Evolutionary conservation across 768 basidiomycete species (phyloP).

Genomic region (Boletus sp.): DNA sequence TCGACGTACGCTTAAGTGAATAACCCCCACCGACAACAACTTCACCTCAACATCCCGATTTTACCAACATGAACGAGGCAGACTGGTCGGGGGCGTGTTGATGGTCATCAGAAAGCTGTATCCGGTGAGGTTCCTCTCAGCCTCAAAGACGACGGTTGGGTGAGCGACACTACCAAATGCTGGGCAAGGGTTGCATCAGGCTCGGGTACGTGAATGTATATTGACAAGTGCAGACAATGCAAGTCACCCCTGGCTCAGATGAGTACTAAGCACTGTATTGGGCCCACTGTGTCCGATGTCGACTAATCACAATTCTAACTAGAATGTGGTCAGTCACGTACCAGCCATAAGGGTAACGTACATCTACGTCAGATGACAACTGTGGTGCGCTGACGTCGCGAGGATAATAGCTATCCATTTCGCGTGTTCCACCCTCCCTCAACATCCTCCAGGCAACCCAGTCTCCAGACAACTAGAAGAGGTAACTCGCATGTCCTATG

Average conservation of each 20-base stretch:
- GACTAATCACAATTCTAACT: neutral
- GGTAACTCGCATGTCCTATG: no score
- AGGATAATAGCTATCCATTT: neutral
- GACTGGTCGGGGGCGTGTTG: neutral
- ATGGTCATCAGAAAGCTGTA: neutral
- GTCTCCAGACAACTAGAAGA: no score
- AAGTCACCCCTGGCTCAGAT: neutral
- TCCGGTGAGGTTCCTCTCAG: neutral
- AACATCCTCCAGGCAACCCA: no score
- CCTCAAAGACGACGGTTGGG: neutral
- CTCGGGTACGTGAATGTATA: neutral
- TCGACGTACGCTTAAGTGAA: neutral
- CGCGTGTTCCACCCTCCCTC: neutral
- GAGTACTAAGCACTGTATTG: no score
- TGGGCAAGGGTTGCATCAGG: neutral
- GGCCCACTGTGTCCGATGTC: no score
- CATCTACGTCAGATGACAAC: neutral
- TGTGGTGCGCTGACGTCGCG: neutral
- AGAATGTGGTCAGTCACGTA: neutral
- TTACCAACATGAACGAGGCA: neutral
- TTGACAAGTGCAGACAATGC: neutral
- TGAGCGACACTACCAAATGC: neutral
- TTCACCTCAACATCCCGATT: neutral
- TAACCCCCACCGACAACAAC: neutral
- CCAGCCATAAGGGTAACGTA: neutral